A percentile compares a stretch with the other conserved stretches of the same genome.
These are phyloP conservation scores for Monilinia fructicola DNA, from an alignment of 2,329 filamentous ascomycete species.

Conservation along the genomic window DNA sequence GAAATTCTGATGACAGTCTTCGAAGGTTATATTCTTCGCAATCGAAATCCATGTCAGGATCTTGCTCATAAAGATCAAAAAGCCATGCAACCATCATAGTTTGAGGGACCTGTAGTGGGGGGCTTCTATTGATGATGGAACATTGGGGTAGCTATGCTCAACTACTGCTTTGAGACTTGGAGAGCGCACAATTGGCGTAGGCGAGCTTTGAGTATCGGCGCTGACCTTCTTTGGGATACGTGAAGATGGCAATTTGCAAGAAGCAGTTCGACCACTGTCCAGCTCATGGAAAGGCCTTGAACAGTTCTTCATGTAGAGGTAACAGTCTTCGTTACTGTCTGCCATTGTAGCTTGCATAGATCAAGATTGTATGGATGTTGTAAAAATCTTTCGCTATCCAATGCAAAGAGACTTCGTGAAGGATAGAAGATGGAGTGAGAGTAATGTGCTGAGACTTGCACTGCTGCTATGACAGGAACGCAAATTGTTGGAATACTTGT, in stretches of 20 bases:
- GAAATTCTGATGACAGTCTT: constrained; percentile 15
- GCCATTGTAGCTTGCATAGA: constrained; percentile 17
- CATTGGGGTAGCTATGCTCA: background rate
- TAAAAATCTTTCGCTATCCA: constrained; percentile 16
- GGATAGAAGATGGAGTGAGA: constrained; percentile 19
- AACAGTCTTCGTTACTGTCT: constrained; percentile 21
- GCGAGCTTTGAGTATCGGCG: background rate
- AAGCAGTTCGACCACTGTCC: background rate
- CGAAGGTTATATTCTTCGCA: constrained; percentile 12
- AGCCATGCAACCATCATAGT: constrained; percentile 18
- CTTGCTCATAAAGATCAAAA: constrained; percentile 24
- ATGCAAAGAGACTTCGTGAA: background rate
- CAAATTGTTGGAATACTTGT: constrained; percentile 18
- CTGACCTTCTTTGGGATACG: constrained; percentile 14
- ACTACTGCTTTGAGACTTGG: background rate
- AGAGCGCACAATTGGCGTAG: background rate
- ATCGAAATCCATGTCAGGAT: constrained; percentile 9
- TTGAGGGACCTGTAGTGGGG: background rate
- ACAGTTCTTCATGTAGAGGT: constrained; percentile 16
- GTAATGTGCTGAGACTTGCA: constrained; percentile 20
- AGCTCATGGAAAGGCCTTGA: background rate
- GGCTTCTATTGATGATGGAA: background rate
- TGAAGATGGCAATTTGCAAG: background rate
- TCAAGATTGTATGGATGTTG: constrained; percentile 12
- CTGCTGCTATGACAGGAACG: constrained; percentile 8